phyloP scores from a whole-genome alignment of 169 alveolate species.

The Cryptosporidium andersoni region DNA sequence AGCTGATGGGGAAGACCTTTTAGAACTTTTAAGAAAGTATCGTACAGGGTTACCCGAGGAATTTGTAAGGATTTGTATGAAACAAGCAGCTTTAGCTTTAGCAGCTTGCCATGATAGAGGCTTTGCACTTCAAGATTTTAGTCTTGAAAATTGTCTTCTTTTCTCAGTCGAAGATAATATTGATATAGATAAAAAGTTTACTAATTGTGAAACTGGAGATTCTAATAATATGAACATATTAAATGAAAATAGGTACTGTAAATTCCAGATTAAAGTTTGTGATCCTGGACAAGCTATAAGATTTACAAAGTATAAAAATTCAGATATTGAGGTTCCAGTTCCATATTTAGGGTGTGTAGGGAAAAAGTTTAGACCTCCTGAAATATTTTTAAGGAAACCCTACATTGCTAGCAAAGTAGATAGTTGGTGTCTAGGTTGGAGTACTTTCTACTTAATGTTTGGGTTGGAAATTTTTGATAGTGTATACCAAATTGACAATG shows the following conservation, averaged over 20 bases:
- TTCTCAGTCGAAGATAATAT: conserved; percentile 21
- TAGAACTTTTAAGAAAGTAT: conserved; percentile 63
- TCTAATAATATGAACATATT: background rate
- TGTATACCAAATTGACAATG: conserved; percentile 55
- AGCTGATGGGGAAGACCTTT: conserved; percentile 73
- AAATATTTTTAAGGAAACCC: conserved; percentile 57
- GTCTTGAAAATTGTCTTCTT: conserved; percentile 73
- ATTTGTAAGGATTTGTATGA: conserved; percentile 20
- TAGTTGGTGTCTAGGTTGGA: conserved; percentile 77
- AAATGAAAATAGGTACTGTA: background rate
- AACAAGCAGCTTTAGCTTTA: conserved; percentile 59
- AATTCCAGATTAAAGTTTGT: conserved; percentile 66
- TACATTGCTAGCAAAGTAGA: conserved; percentile 74
- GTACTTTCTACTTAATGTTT: conserved; percentile 70
- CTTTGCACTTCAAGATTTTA: conserved; percentile 75
- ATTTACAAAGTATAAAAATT: conserved; percentile 15
- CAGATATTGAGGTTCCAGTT: conserved; percentile 32
- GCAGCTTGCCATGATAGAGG: conserved; percentile 66
- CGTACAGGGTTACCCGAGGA: conserved; percentile 21
- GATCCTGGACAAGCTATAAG: conserved; percentile 75
- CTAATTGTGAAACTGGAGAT: background rate
- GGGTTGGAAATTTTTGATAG: conserved; percentile 57
- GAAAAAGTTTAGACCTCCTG: conserved; percentile 74
- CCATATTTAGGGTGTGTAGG: conserved; percentile 72
- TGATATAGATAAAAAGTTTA: background rate